Base-by-base conservation (phyloP, 441 rosid genomes). In the Pelargonium fulgidum region DNA sequence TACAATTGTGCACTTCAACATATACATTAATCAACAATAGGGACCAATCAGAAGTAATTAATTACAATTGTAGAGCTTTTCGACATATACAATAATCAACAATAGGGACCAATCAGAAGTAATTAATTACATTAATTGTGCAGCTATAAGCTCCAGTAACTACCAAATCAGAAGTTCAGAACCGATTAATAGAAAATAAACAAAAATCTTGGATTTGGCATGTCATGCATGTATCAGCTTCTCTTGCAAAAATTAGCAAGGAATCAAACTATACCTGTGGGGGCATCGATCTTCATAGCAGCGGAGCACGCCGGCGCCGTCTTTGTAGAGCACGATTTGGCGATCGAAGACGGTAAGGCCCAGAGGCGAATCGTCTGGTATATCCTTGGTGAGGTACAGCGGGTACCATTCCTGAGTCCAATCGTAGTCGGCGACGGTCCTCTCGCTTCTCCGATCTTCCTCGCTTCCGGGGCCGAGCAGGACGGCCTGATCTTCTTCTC, bases 331-430 rank as follows among this genome's bases (percentile, higher is more conserved):
- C 47, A 91, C 97, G 1, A 91, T 73, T 78, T 89, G 94, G 69
- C 78, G 85, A 75, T 91, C 96, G 70, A 78, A 93, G 39, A 93
- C 96, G 56, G 87, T 85, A 65, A 93, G 96, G 0, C 98, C 98
- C 11, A 93, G 73, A n/a, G 98, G 96, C 0, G 98, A 87, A 79
- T 93, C 97, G 41, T 89, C 89, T 0, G 98, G 97, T 0, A 93
- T 80, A 75, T 93, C 92, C 71, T 73, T 80, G 22, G 93, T 75
- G n/a, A 93, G 90, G 70, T 93, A 93, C 78, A 93, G 81, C 7
- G 97, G 98, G 71, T 93, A 93, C 97, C 98, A 89, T 44, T 93
- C 98, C 73, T 93, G 88, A 4, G 83, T 83, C 98, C 98, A 93
- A 70, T 93, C 85, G 69, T 90, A 93, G 19, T 80, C 82, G 0